Evolutionary conservation across 768 basidiomycete species (phyloP), one percentile per base, ranked within the genome.

Genomic region (Paxillus involutus): DNA sequence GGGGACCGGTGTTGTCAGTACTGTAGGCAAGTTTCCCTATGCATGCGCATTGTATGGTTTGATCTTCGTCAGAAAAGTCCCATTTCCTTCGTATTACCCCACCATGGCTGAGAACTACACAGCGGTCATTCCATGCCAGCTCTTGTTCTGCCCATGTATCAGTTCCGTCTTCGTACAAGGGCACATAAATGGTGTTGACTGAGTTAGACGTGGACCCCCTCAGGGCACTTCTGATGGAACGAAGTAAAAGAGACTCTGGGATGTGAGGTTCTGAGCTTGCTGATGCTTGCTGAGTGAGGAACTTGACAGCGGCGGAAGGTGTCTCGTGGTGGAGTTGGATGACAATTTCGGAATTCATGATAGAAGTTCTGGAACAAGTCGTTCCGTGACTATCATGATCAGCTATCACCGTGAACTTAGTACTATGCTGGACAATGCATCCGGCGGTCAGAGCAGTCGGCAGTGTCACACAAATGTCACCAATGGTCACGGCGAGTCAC

Each of bases 21-120:
- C 55, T 67, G 60, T 86, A 83, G 60, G 86, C 83, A 36, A 93
- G 76, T 67, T 79, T 80, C 4, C 86, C 91, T n/a, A 88, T 74
- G 63, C 90, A 91, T 6, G 88, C 91, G 73, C 80, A 89, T 61
- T 90, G 90, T 33, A 94, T 81, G 1, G 79, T 77, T 63, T 93
- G 86, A 6, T 77, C 80, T 62, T 90, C 89, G 40, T 82, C 75
- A n/a, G 74, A 67, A 63, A 92, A 89, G 49, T 78, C 80, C 91
- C 91, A 93, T 62, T 83, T 83, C 63, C 85, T 84, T 52, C 74
- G 74, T 49, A 91, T 81, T 14, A 88, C 74, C 1, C 88, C 87
- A 0, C 88, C 91, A 16, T 76, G 75, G 54, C 81, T 84, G 59
- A 89, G 73, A 1, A 88, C 72, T 0, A 88, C 88, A 14, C 77